Base-by-base conservation (phyloP, 441 rosid species). In the Brassica hybrid region DNA sequence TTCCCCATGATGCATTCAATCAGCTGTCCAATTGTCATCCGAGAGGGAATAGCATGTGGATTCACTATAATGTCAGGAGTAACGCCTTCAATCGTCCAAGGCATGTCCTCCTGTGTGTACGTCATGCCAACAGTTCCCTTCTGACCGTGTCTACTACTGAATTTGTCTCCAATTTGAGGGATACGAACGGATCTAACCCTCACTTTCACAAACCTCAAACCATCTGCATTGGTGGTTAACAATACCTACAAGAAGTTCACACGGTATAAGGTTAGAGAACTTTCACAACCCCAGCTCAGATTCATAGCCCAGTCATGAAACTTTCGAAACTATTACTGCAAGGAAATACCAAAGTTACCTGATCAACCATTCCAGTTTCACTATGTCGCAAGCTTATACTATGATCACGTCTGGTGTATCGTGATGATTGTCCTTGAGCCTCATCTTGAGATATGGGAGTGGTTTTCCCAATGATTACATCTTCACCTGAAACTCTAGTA, bases 101-200 rank as follows among this genome's bases (percentile, higher is more conserved):
- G 97, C 98, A 96, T 96, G 84, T 96, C 99, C 79, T 94, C 99
- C 76, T 96, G 99, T 0, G 99, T 94, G 83, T 96, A 96, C 14
- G 98, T 92, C 97, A 94, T 96, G 76, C 99, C 99, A n/a, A 94
- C 96, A 5, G 99, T 96, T 84, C 99, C 98, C 89, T 96, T 96
- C 88, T 96, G 99, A 75, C 98, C 99, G 50, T 95, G 98, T 81
- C 99, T 86, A 88, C 99, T 95, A 73, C 99, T 95, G 67, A 95
- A 95, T 72, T 95, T 95, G 86, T 95, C 99, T 50, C 99, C 98
- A 32, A 95, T 95, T 75, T 95, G 99, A 79, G 99, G 99, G 72
- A 91, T 94, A 60, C 98, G 87, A 69, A 96, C 97, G 5, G 99
- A 96, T 81, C 98, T 91, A 65, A 94, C 97, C 83, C 99, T 88